Conservation (phyloP, 2,329 filamentous ascomycete species). For the Neospermospora avenae region DNA sequence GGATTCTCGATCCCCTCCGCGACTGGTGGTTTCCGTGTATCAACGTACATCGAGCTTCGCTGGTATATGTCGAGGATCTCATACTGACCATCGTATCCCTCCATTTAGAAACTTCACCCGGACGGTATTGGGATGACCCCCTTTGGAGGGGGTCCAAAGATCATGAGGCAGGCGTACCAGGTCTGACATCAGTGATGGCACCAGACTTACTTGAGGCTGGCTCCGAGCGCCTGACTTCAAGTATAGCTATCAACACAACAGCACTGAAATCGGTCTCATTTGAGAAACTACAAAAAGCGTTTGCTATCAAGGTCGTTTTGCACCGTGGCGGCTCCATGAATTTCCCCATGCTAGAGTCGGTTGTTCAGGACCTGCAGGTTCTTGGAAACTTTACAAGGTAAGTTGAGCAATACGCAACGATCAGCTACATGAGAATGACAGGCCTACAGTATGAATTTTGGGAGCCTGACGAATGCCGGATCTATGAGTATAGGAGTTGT, state of each 20-base stretch:
- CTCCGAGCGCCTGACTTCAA: too few relatives aligned
- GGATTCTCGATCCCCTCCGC: background rate
- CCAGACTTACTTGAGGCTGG: background rate
- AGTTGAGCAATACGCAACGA: background rate
- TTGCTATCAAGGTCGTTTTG: background rate
- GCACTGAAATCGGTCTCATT: background rate
- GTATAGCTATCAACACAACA: too few relatives aligned
- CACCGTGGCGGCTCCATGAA: background rate
- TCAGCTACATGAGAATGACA: background rate
- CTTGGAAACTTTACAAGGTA: background rate
- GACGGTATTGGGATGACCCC: background rate
- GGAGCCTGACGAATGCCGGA: background rate
- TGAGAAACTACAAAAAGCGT: background rate
- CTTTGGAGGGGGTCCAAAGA: too few relatives aligned
- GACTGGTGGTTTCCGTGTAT: background rate
- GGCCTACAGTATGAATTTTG: background rate
- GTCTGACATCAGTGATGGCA: background rate
- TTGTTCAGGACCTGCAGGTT: background rate
- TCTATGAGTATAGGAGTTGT: background rate
- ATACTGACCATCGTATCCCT: background rate
- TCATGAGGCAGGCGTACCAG: background rate
- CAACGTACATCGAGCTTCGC: too few relatives aligned
- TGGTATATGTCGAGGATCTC: background rate
- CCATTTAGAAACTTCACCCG: background rate
- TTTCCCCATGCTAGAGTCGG: background rate